Base-by-base conservation (phyloP, 1,284 basidiomycete genomes). In the Ceratobasidium sp. region DNA sequence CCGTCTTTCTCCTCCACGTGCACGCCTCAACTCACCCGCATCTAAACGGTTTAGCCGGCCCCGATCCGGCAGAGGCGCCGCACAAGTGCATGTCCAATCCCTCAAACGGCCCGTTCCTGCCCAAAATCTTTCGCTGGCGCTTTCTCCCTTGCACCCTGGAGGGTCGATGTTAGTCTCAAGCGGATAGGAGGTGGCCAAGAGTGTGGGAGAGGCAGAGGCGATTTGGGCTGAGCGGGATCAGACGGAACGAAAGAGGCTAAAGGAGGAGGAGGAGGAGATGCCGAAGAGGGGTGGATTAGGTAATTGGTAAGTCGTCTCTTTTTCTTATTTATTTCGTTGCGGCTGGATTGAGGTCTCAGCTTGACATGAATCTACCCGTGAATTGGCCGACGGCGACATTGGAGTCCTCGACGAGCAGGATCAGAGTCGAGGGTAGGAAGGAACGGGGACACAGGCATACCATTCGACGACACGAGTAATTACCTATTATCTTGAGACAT, bases 201-300 rank as follows among this genome's bases (percentile, higher is more conserved):
- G 52, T 35, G 54, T 69, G 13, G 38, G 66, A 21, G 66, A 69
- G 54, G 66, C 66, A 8, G 66, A 69, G 66, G 21, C 38, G 1
- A 54, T 69, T 0, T 69, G 66, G 66, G 9, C 38, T 16, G 66
- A 69, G 44, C 11, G 66, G 3, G 66, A 69, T 14, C 52, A n/a
- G 14, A 69, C 46, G 21, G 66, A 69, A 3, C 35, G 66, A 16
- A 43, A 58, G 41, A 32, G 66, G 26, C 16, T 55, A 41, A 5
- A 26, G 9, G 66, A 69, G 35, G 66, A 69, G 21, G 38, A 57
- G 23, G 13, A n/a, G 63, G n/a, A n/a, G n/a, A 67, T 67, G 63
- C 47, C 49, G 32, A 38, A 67, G 21, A 47, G 63, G 26, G 13
- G 52, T 28, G 49, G 32, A 21, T 21, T 28, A n/a, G 21, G 18